Percentiles rank a stretch among this genome's conserved stretches.
Conservation (phyloP, 1,139 yeast genomes). For the Saccharomyces hybrid region DNA sequence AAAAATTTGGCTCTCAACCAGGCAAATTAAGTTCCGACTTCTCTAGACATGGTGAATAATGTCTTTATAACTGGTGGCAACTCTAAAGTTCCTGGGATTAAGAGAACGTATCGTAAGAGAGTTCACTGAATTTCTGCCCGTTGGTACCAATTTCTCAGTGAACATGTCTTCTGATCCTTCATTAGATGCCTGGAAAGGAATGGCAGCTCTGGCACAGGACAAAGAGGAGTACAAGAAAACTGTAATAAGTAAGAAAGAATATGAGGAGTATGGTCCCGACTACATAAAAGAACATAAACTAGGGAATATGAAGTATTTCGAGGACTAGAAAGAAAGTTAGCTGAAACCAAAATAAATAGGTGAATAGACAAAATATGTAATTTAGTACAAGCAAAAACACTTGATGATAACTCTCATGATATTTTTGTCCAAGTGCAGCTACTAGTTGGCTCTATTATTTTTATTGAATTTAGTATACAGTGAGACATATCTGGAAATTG, state of each 20-base stretch:
- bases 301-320: slow-evolving; percentile 45
- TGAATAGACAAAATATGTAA: background rate
- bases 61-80: slow-evolving; percentile 85
- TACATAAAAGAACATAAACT: slow-evolving; percentile 81
- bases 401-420: background rate
- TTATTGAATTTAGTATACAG: background rate
- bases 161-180: slow-evolving; percentile 60
- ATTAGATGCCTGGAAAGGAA: slow-evolving; percentile 88
- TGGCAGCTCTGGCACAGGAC: slow-evolving; percentile 68
- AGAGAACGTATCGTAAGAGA: slow-evolving; percentile 60
- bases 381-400: background rate
- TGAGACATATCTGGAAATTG: background rate
- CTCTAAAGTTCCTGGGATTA: slow-evolving; percentile 56
- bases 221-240: slow-evolving; percentile 40
- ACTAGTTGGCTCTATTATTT: background rate
- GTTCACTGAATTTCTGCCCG: slow-evolving; percentile 63
- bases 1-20: slow-evolving; percentile 54
- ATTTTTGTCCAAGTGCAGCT: background rate
- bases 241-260: slow-evolving; percentile 61
- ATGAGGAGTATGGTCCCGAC: slow-evolving; percentile 82
- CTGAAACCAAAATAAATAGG: background rate
- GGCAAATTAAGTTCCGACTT: slow-evolving; percentile 29
- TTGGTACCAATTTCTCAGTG: slow-evolving; percentile 54
- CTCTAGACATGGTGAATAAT: slow-evolving; percentile 42
- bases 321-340: slow-evolving; percentile 8